phyloP scores from a whole-genome alignment of 331 rosid genomes.

The Malus hybrid region DNA sequence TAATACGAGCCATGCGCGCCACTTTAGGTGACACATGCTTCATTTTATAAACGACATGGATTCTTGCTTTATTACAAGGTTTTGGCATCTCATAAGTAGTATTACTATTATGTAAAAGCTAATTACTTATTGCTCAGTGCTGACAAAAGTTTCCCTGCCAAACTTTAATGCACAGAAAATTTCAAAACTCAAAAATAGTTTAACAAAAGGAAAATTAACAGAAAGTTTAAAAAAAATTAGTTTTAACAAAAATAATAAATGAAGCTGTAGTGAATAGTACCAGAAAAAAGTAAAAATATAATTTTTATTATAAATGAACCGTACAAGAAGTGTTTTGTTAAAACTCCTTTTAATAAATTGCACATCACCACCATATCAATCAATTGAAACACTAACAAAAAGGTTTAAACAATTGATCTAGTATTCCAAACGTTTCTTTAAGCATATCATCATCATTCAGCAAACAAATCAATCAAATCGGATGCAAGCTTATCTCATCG shows the following conservation, averaged over 20 bases:
- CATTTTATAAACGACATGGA: background rate
- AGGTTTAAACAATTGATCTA: background rate
- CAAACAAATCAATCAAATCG: background rate
- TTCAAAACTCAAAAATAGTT: background rate
- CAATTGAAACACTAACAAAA: too few relatives aligned
- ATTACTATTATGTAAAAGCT: background rate
- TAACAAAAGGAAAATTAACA: too few relatives aligned
- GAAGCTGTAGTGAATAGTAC: too few relatives aligned
- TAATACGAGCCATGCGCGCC: background rate
- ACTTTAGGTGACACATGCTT: background rate
- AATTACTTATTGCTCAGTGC: slow-evolving; percentile 23
- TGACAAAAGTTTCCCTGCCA: slow-evolving; percentile 84
- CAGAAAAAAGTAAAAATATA: too few relatives aligned
- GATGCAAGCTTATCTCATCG: background rate
- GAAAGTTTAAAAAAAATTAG: too few relatives aligned
- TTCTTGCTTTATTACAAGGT: slow-evolving; percentile 1
- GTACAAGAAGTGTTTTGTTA: too few relatives aligned
- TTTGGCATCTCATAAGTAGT: background rate
- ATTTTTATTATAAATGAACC: too few relatives aligned
- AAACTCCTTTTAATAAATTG: background rate
- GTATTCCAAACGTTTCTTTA: background rate
- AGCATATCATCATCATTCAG: background rate
- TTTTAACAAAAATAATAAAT: too few relatives aligned
- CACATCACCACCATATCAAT: background rate
- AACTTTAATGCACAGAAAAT: background rate